phyloP scores from a whole-genome alignment of 805 yeast species.

The Kluyveromyces starmeri region DNA sequence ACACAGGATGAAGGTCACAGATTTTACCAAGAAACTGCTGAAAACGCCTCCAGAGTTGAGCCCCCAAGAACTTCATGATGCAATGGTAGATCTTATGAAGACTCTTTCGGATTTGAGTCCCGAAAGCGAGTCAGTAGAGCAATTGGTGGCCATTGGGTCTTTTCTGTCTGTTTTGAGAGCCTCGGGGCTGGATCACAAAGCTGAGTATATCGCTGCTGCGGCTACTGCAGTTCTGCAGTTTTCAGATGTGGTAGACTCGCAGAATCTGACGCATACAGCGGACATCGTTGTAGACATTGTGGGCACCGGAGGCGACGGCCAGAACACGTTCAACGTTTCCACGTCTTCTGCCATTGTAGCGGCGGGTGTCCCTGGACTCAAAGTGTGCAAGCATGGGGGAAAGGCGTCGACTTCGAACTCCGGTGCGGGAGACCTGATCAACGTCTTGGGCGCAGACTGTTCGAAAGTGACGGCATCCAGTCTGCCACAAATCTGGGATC shows the following conservation, averaged over 20 bases:
- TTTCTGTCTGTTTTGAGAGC: constrained; percentile 72
- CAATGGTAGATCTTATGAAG: constrained; percentile 51
- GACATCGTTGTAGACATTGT: constrained; percentile 68
- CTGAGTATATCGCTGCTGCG: constrained; percentile 80
- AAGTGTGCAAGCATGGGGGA: constrained; percentile 93
- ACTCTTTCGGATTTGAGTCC: constrained; percentile 44
- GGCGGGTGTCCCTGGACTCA: constrained; percentile 68
- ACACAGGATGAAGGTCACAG: constrained; percentile 8
- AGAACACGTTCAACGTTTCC: constrained; percentile 91
- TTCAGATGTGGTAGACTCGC: constrained; percentile 45
- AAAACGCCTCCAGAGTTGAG: constrained; percentile 52
- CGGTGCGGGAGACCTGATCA: constrained; percentile 88
- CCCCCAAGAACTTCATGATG: constrained; percentile 55
- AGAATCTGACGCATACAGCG: constrained; percentile 38
- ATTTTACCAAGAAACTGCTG: constrained; percentile 54
- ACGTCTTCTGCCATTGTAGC: constrained; percentile 92
- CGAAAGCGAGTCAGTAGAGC: constrained; percentile 5
- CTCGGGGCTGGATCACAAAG: constrained; percentile 67
- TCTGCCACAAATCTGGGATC: constrained; percentile 44
- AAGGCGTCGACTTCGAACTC: constrained; percentile 89
- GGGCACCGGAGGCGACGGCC: constrained; percentile 99
- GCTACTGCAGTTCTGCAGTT: constrained; percentile 63
- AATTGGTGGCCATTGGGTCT: constrained; percentile 58
- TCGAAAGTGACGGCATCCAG: constrained; percentile 55
- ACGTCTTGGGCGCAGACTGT: constrained; percentile 74